Evolutionary conservation across 768 basidiomycete species (phyloP).

Genomic region (Agaricus blazei): DNA sequence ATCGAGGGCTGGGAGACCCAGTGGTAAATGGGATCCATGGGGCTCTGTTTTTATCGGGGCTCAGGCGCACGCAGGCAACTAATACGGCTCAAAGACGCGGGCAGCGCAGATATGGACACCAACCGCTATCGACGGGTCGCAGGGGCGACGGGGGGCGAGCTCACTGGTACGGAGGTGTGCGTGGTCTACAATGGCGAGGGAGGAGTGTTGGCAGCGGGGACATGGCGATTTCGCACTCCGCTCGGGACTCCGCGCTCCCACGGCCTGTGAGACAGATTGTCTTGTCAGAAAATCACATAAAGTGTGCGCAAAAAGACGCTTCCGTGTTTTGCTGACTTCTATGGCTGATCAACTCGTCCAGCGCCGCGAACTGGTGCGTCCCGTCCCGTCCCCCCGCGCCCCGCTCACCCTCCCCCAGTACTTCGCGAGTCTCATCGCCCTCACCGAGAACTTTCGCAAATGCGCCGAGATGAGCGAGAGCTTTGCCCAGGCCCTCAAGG

Average conservation of each 20-base stretch:
- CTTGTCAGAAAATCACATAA: conserved; percentile 13
- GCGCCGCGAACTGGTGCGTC: conserved; percentile 30
- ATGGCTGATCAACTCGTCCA: conserved; percentile 26
- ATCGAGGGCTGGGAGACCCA: conserved; percentile 36
- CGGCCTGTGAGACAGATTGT: conserved; percentile 30
- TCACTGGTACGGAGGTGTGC: conserved; percentile 21
- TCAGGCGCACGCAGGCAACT: conserved; percentile 23
- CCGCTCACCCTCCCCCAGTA: conserved; percentile 36
- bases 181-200: conserved; percentile 19
- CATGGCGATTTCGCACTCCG: conserved; percentile 19
- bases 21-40: conserved; percentile 41
- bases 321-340: conserved; percentile 10
- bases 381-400: not conserved
- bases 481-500: conserved; percentile 45
- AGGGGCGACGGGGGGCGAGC: conserved; percentile 18
- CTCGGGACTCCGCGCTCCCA: conserved; percentile 33
- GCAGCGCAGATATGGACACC: conserved; percentile 15
- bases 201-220: conserved; percentile 14
- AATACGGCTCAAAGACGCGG: conserved; percentile 25
- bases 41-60: conserved; percentile 27
- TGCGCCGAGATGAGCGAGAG: conserved; percentile 57
- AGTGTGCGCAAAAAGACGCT: conserved; percentile 4
- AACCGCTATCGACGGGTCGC: conserved; percentile 21
- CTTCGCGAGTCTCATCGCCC: conserved; percentile 43
- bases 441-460: conserved; percentile 61